Evolutionary conservation across 1,284 basidiomycete genomes (phyloP), one percentile per base, ranked within the genome.

Genomic region (Sporisorium scitamineum): DNA sequence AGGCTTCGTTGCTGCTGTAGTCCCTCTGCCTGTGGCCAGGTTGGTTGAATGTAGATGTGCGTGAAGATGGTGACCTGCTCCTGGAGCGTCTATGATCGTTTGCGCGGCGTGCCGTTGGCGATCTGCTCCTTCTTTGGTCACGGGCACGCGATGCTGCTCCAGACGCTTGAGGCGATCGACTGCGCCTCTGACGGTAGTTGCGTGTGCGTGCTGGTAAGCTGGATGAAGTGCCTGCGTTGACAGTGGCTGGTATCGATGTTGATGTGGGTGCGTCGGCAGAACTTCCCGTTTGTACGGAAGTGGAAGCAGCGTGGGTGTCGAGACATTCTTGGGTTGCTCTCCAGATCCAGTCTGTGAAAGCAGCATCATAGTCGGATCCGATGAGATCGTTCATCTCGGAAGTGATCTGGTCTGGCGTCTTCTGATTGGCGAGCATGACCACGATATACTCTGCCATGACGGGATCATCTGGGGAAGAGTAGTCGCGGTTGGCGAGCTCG

Each of bases 381-480:
- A 84, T 68, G 29, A 84, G 67, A 20, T 84, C 83, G 41, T 74
- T 55, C 44, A 84, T 74, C 70, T 84, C 83, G 22, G 74, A 69
- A 5, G 76, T 79, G 62, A 84, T 79, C 63, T 80, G 77, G 5
- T 77, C 76, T 5, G 70, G 58, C 18, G 80, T 72, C 66, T 84
- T 84, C 51, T 78, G 77, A 39, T 84, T 84, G 34, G 82, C 82
- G 37, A 85, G 68, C 85, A 85, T 85, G 52, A 85, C 84, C 20
- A 82, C 80, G 42, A 85, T 79, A 60, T 84, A 85, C 57, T 85
- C 85, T 52, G 83, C 82, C 80, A 81, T 81, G 32, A 83, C 77
- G 22, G 64, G 55, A 50, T 84, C 82, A 48, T 81, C 81, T 14
- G 60, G 48, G 27, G 65, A 54, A 3, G 78, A 75, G 63, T 81